A percentile compares a stretch with the other conserved stretches of the same genome.
These are phyloP conservation scores for Pichia sp. DNA, from an alignment of 1,139 yeast genomes.

Conservation along the genomic window DNA sequence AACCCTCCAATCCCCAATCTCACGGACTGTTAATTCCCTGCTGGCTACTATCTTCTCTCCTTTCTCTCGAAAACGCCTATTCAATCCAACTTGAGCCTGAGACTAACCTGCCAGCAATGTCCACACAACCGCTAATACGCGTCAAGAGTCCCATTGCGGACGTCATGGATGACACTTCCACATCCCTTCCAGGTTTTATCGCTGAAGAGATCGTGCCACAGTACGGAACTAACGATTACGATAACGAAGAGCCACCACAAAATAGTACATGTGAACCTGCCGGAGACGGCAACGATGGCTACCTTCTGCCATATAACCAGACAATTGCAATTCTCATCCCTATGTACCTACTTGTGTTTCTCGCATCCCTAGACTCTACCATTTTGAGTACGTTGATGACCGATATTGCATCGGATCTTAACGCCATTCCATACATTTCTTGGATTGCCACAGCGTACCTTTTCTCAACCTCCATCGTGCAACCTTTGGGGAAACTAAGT, in stretches of 20 bases:
- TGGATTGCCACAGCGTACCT: conserved; percentile 60
- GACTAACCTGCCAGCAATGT: no score
- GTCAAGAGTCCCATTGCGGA: conserved; percentile 9
- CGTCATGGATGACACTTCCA: conserved; percentile 25
- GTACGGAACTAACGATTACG: no score
- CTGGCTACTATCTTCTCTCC: no score
- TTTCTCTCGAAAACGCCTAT: no score
- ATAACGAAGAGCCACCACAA: neutral
- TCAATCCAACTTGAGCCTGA: no score
- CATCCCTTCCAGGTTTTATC: conserved; percentile 41
- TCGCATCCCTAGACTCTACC: conserved; percentile 58
- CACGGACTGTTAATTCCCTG: no score
- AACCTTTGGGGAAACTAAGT: conserved; percentile 79
- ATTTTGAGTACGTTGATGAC: conserved; percentile 59
- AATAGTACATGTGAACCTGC: no score
- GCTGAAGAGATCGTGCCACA: conserved; percentile 41
- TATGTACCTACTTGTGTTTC: conserved; percentile 30
- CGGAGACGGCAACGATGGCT: conserved; percentile 16
- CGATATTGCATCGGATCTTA: conserved; percentile 54
- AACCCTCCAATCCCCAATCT: no score
- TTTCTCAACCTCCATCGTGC: conserved; percentile 56
- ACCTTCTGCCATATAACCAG: conserved; percentile 22
- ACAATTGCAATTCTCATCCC: conserved; percentile 23
- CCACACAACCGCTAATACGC: neutral
- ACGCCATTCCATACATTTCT: conserved; percentile 44